A percentile compares a stretch with the other conserved stretches of the same genome.
These are phyloP conservation scores for Chloranthus sessilifolius DNA, from an alignment of 164 flowering plant genomes.

Conservation along the genomic window DNA sequence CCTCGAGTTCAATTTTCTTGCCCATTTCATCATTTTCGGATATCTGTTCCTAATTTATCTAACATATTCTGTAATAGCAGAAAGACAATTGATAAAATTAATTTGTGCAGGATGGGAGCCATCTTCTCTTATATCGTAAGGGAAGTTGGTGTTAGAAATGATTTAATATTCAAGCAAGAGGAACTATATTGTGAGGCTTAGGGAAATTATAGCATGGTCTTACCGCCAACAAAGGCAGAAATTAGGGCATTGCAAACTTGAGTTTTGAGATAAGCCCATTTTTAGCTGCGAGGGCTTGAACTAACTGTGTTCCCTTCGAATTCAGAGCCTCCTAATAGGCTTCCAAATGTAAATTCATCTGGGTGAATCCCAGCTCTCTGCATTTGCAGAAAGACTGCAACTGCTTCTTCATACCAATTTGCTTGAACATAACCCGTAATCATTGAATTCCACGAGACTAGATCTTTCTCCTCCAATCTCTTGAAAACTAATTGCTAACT, in stretches of 20 bases:
- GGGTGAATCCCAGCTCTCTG: slow-evolving; percentile 37
- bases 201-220: slow-evolving; percentile 35
- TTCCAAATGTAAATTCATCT: slow-evolving; percentile 71
- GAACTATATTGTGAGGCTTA: too few species aligned
- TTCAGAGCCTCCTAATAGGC: slow-evolving; percentile 45
- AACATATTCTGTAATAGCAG: too few species aligned
- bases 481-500: slow-evolving; percentile 16
- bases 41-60: too few species aligned
- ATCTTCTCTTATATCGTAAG: too few species aligned
- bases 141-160: too few species aligned
- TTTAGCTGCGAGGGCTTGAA: slow-evolving; percentile 44
- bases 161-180: too few species aligned
- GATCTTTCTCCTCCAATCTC: slow-evolving; percentile 17
- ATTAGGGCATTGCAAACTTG: slow-evolving; percentile 62
- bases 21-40: too few species aligned
- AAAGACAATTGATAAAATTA: too few species aligned
- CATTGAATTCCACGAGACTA: slow-evolving; percentile 36
- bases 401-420: slow-evolving; percentile 28
- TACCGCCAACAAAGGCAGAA: slow-evolving; percentile 43
- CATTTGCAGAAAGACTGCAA: slow-evolving; percentile 45
- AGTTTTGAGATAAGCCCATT: slow-evolving; percentile 36
- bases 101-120: too few species aligned
- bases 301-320: slow-evolving; percentile 26
- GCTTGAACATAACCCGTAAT: slow-evolving; percentile 44
- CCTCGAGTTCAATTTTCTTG: too few species aligned